phyloP scores from a whole-genome alignment of 768 basidiomycete genomes.

The Nidula microcarpa region DNA sequence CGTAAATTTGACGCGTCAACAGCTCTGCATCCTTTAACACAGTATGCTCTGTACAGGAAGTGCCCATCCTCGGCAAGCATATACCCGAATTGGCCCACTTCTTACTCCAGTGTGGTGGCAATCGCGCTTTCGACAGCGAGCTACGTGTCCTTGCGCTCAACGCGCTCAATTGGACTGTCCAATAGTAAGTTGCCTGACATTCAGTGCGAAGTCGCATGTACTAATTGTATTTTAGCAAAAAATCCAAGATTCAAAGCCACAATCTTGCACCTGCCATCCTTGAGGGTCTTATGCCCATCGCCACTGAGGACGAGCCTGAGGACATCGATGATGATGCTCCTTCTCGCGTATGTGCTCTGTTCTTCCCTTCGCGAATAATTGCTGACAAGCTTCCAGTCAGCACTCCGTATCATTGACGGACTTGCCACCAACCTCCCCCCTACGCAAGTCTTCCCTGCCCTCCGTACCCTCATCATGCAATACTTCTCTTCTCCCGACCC shows the following conservation, averaged over 20 bases:
- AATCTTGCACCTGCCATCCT: constrained; percentile 83
- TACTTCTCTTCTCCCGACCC: constrained; percentile 85
- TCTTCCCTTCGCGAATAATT: background rate
- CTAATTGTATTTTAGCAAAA: constrained; percentile 63
- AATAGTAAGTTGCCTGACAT: constrained; percentile 61
- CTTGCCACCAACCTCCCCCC: constrained; percentile 92
- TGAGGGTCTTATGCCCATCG: constrained; percentile 89
- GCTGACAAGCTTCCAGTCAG: constrained; percentile 44
- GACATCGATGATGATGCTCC: constrained; percentile 93
- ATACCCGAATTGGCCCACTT: constrained; percentile 86
- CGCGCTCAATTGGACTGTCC: constrained; percentile 93
- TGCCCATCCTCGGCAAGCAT: constrained; percentile 87
- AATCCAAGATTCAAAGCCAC: constrained; percentile 87
- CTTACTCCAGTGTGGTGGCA: constrained; percentile 80
- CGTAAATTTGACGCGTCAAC: constrained; percentile 14
- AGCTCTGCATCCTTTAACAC: background rate
- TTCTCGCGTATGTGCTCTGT: constrained; percentile 60
- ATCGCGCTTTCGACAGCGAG: constrained; percentile 69
- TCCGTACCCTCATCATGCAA: constrained; percentile 76
- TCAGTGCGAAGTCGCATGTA: background rate
- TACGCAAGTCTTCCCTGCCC: constrained; percentile 91
- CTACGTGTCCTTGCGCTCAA: constrained; percentile 90
- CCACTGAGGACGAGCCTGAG: constrained; percentile 90
- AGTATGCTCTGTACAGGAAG: constrained; percentile 54
- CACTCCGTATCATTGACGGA: constrained; percentile 91